phyloP scores from a whole-genome alignment of 2,329 filamentous ascomycete species.

The Diaporthe eres region DNA sequence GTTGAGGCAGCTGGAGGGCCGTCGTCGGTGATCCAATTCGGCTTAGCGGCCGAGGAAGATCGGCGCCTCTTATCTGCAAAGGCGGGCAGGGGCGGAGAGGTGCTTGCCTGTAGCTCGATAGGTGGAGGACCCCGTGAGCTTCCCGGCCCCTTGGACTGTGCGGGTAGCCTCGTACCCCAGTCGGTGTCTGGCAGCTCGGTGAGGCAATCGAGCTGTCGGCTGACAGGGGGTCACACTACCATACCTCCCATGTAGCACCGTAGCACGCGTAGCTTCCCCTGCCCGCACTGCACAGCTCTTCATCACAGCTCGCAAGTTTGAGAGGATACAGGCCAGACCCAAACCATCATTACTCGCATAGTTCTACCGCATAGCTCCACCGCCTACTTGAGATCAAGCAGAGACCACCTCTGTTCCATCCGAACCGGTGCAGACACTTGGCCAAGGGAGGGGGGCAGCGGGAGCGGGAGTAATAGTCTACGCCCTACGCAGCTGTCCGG shows the following conservation, averaged over 20 bases:
- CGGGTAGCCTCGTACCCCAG: neutral
- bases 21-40: constrained; percentile 26
- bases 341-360: neutral
- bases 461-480: constrained; percentile 39
- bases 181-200: constrained; percentile 17
- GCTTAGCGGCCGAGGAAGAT: constrained; percentile 20
- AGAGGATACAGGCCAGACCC: neutral
- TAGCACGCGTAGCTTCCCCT: neutral
- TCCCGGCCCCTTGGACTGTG: neutral
- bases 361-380: neutral
- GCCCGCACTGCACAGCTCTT: constrained; percentile 8
- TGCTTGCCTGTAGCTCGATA: neutral
- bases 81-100: neutral
- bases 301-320: neutral
- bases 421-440: constrained; percentile 1
- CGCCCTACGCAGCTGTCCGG: constrained; percentile 34
- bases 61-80: neutral
- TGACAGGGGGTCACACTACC: neutral
- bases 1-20: constrained; percentile 18
- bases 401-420: neutral
- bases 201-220: constrained; percentile 29
- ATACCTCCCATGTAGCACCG: neutral
- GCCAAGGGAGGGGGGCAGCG: neutral
- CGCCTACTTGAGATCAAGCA: neutral
- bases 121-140: neutral